A percentile compares a stretch with the other conserved stretches of the same genome.
phyloP scores from a whole-genome alignment of 2,329 filamentous ascomycete species.

The Neospermospora avenae region DNA sequence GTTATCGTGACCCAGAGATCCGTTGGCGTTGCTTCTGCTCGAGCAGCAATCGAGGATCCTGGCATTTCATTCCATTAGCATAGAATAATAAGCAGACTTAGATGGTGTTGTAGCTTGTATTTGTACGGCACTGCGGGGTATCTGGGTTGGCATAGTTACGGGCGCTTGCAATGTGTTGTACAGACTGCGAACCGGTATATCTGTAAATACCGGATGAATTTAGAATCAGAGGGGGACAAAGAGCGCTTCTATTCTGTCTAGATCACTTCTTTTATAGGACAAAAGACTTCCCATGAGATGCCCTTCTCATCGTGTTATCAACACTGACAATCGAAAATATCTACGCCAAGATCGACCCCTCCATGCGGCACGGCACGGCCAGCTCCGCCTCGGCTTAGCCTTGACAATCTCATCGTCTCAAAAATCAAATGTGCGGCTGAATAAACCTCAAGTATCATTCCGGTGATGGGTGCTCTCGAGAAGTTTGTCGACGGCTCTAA shows the following conservation, averaged over 20 bases:
- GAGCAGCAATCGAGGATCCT: slow-evolving; percentile 10
- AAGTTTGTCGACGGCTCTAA: neutral
- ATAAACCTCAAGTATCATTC: neutral
- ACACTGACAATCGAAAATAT: neutral
- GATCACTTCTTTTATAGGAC: too few species aligned
- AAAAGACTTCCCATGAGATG: too few species aligned
- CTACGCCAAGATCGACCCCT: neutral
- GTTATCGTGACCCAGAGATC: slow-evolving; percentile 1
- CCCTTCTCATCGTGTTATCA: too few species aligned
- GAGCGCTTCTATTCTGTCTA: too few species aligned
- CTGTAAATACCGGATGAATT: too few species aligned
- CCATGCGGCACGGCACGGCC: slow-evolving; percentile 2
- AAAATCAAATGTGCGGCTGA: neutral
- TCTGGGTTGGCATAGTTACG: slow-evolving; percentile 4
- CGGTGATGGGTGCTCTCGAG: slow-evolving; percentile 11
- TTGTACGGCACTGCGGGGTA: neutral
- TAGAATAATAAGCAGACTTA: slow-evolving; percentile 1
- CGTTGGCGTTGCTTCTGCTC: slow-evolving; percentile 12
- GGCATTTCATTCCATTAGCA: neutral
- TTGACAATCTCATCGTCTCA: neutral
- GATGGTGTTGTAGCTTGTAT: neutral
- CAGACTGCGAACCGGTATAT: too few species aligned
- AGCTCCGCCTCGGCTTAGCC: neutral
- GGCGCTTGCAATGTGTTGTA: neutral
- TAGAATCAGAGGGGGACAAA: too few species aligned